Conservation (phyloP, 1,284 basidiomycete species). For the Erythrobasidium hasegawianum region DNA sequence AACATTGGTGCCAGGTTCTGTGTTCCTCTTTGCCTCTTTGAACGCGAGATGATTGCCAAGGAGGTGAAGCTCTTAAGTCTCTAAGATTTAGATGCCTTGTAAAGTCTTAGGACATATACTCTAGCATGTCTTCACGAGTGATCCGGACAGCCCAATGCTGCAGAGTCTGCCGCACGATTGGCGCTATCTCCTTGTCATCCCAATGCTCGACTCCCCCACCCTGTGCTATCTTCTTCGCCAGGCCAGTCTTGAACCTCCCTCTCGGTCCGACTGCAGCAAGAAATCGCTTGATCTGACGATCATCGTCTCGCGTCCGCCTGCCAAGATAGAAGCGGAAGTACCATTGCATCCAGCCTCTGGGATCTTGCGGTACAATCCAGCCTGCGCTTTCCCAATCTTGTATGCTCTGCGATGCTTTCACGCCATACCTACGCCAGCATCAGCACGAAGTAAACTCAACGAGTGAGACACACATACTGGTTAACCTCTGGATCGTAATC, state of each 20-base stretch:
- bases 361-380: constrained; percentile 23
- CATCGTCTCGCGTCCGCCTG: constrained; percentile 24
- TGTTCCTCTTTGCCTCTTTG: no score
- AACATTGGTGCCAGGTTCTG: no score
- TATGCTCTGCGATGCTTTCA: constrained; percentile 31
- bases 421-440: constrained; percentile 14
- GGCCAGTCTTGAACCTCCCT: constrained; percentile 28
- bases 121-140: constrained; percentile 23
- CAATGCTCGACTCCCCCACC: constrained; percentile 18
- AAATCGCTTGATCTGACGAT: constrained; percentile 23
- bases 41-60: no score
- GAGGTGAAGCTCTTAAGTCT: no score
- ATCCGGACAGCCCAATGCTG: constrained; percentile 34
- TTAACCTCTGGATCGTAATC: constrained; percentile 29
- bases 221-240: constrained; percentile 27
- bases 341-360: constrained; percentile 34
- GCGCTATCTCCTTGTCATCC: constrained; percentile 30
- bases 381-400: constrained; percentile 34
- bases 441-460: no score
- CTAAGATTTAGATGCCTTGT: no score
- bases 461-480: not conserved
- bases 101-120: constrained; percentile 6
- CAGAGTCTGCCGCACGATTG: constrained; percentile 29
- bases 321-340: constrained; percentile 32
- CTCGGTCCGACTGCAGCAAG: constrained; percentile 22